Base-by-base conservation (phyloP, 805 yeast species). In the Candida silvicultrix region DNA sequence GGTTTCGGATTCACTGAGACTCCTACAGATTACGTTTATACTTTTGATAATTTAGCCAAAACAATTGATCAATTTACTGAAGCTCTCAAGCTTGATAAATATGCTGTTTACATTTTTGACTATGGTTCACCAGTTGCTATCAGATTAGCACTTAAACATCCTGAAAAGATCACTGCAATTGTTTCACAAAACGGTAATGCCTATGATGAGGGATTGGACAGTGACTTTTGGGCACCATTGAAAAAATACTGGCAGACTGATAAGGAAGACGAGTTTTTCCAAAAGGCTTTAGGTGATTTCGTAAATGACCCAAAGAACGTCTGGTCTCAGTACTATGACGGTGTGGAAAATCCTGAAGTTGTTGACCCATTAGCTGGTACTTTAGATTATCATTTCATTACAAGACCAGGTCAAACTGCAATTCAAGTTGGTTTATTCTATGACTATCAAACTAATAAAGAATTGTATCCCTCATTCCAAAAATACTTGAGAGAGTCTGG, bases 161-260 rank as follows among this genome's bases (percentile, higher is more conserved):
- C 73, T 2, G 47, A 53, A 5, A 45, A 50, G 8, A 57, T 70
- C 16, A 42, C 53, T 5, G 71, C 63, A 5, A 49, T 71, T 35
- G 55, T 72, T 43, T 39, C 64, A 11, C 77, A 71, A 56, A 71
- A 70, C 47, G 75, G 75, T 10, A 72, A 70, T 55, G 74, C 74
- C 19, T 71, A 71, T 46, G 67, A 54, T 9, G 74, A 67, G 43
- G 76, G 75, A 10, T 45, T 71, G n/a, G 67, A 57, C 34, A 60
- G 49, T 14, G 45, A 52, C 15, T 69, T 69, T 47, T 71, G 75
- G 76, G 64, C 48, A 7, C 68, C 71, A 7, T 39, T 71, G 16
- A 50, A 51, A 42, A 49, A 52, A 29, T 62, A 52, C 43, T 71
- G 75, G 75, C 43, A 43, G 22, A 47, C 57, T 4, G 54, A 51